Base-by-base conservation (phyloP, 2,329 filamentous ascomycete genomes). In the Fonsecaea monophora region DNA sequence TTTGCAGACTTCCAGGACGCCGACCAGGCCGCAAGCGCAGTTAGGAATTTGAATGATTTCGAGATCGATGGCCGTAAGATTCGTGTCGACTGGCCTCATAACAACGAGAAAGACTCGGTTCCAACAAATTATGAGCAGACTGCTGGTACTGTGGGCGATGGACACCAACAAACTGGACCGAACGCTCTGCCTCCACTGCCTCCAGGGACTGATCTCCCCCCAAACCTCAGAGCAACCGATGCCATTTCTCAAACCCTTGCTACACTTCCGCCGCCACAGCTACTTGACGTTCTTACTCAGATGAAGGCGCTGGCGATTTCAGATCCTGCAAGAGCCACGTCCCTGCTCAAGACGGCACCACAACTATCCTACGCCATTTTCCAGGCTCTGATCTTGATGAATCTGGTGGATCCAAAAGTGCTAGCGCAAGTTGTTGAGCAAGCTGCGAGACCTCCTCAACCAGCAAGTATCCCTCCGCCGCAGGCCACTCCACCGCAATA, bases 311-410 rank as follows among this genome's bases (percentile, higher is more conserved):
- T 98, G 12, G 92, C 92, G n/a, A 87, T 88, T 59, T 87, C 85
- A 30, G 93, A 98, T 73, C 93, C 94, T 1, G 85, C 86, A 21
- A 91, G 92, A 75, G 94, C 94, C 3, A 93, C 90, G 0, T 92
- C 96, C 75, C 87, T 98, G 48, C 87, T 99, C 50, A 86, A 90
- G 69, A 90, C 94, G 81, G 93, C 94, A 1, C 95, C 95, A 0
- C 95, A 99, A 80, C 88, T 99, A 53, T 89, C 92, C 4, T 98
- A 96, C 75, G 95, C 95, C 65, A 90, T 98, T 71, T 98, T 98
- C 81, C 94, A 98, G 80, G 91, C 94, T 30, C 86, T 98, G 9
- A 87, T 98, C 1, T 87, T 97, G 42, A 95, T 98, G 87, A 92
- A 93, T 54, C 88, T 98, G 9, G 92, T 98, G 64, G 94, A 95